Evolutionary conservation across 2,329 filamentous ascomycete species (phyloP), one percentile per base, ranked within the genome.

Genomic region (Microdochium paspali): DNA sequence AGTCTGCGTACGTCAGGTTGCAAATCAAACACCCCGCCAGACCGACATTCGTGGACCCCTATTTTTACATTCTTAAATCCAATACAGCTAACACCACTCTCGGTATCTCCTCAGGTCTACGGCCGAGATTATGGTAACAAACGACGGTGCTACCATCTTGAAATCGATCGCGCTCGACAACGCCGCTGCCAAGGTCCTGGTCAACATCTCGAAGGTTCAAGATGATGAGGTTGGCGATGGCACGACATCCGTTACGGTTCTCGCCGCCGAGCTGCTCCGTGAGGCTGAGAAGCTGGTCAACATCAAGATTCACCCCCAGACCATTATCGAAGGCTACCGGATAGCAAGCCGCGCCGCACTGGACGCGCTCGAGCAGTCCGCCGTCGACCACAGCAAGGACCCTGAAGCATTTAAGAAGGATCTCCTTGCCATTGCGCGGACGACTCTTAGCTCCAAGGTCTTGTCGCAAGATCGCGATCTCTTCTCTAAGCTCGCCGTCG

Each of bases 121-220:
- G 35, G 89, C 88, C 60, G 88, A 97, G 61, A 96, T 97, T 61
- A 87, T 97, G 81, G 93, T 98, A 53, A 98, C 93, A 50, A 98
- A 98, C 69, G 93, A 98, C 70, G 93, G 93, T 64, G 93, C 93
- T 53, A 98, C 93, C 23, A 98, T 98, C 58, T 80, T 98, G 54
- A 98, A 98, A 72, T 88, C 91, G 47, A 98, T 98, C 67, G 93
- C 93, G 40, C 85, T 98, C 62, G 93, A 98, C 69, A 98, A 98
- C 66, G 93, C 93, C 40, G 93, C 93, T 21, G 93, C 93, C 47
- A 98, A 98, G 73, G 93, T 98, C 4, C 78, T 98, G 40, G 93
- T 98, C 64, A 98, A 98, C 68, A 97, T 98, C 60, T 97, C 91
- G 53, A 98, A 98, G 72, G 93, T 98, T 5, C 93, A 98, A 67